Base-by-base conservation (phyloP, 805 yeast species). In the Alloascoidea hylecoeti region DNA sequence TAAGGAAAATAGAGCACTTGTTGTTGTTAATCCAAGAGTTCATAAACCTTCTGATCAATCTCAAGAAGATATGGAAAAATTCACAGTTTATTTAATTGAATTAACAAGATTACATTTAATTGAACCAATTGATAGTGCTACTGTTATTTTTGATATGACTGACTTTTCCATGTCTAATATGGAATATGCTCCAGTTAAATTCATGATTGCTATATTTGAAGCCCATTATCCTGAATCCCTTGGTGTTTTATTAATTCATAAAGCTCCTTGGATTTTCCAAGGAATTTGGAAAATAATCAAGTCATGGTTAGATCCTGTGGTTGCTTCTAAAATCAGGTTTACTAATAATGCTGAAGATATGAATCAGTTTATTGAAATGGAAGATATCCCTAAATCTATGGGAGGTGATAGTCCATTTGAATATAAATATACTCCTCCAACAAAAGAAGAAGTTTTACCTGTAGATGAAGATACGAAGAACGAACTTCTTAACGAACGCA, bases 241-340 rank as follows among this genome's bases (percentile, higher is more conserved):
- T 42, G 96, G 95, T 14, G 72, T 72, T 40, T 62, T 92, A 38
- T 70, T 85, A 46, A 80, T 92, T 43, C 95, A 85, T 61, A 81
- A 82, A 49, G 96, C 98, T 0, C 98, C 98, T 17, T 86, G 96
- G 97, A 74, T 92, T 39, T 92, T 92, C 62, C 75, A 82, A 38
- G 89, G 96, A 16, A 83, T 89, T 42, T 92, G 98, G 97, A 80
- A 78, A 47, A 73, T 89, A 47, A 75, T 92, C 49, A 85, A 84
- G 57, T 77, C 78, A 49, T 89, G 96, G 97, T 65, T 89, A 41
- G 97, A 92, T 54, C 97, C 97, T 2, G 96, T 84, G 16, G 96
- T 89, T 39, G 95, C 96, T 0, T 68, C 89, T 17, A 89, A 89
- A 58, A 84, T 92, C 49, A 71, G 73, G 34, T 92, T 89, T 60